These are phyloP conservation scores for sorghum (Sorghum bicolor) DNA, from an alignment of 176 grass and related monocot genomes.

Conservation along the genomic window DNA sequence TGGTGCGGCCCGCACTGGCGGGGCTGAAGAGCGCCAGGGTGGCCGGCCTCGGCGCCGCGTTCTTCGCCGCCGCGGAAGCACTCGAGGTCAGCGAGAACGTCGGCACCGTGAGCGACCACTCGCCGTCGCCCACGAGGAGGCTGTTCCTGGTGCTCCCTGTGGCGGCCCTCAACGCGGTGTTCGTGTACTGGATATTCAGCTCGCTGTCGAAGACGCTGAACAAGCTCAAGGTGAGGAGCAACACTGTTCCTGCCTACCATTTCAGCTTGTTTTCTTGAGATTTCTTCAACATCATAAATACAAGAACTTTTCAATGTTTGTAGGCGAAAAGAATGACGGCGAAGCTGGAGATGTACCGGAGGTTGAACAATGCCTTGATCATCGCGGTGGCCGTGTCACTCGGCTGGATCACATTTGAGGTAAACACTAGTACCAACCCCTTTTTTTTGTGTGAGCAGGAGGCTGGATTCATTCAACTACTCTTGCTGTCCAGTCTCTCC, in stretches of 20 bases:
- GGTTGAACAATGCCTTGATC: conserved; percentile 55
- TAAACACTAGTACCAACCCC: background rate
- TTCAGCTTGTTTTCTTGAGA: background rate
- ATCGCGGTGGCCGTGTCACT: conserved; percentile 54
- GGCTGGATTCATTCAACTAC: background rate
- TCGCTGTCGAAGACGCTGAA: conserved; percentile 56
- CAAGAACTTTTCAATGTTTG: background rate
- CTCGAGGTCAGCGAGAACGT: conserved; percentile 68
- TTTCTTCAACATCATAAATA: background rate
- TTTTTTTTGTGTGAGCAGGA: background rate
- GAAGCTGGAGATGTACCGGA: conserved; percentile 73
- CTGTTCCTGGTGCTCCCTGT: conserved; percentile 57
- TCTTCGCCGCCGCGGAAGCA: conserved; percentile 54
- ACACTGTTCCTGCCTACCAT: background rate
- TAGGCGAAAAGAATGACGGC: conserved; percentile 57
- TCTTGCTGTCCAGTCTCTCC: background rate
- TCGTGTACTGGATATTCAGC: conserved; percentile 74
- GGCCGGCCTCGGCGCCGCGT: conserved; percentile 42
- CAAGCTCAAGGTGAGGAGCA: conserved; percentile 54
- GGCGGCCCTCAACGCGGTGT: conserved; percentile 51
- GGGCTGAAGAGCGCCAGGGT: conserved; percentile 49
- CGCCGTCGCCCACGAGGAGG: conserved; percentile 42
- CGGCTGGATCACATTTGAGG: conserved; percentile 76
- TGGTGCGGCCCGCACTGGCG: conserved; percentile 42
- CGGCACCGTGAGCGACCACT: conserved; percentile 65